Base-by-base conservation (phyloP, 345 rosid species). In the Moricandia arvensis region DNA sequence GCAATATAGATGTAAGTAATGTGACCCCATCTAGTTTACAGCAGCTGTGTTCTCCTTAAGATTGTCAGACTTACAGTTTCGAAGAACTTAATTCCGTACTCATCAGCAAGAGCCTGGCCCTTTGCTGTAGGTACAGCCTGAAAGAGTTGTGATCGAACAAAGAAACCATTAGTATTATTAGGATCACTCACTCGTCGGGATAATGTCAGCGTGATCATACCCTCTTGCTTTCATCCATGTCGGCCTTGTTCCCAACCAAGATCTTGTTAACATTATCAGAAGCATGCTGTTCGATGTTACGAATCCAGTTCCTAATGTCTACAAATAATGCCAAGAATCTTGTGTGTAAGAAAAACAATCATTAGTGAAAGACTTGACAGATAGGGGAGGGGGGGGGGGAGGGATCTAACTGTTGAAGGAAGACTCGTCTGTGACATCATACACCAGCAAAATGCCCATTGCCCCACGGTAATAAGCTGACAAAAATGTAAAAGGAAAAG, bases 281-380 rank as follows among this genome's bases (percentile, higher is more conserved):
- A 38, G 99, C 99, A 82, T 95, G 99, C 57, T 95, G 99, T 80
- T 95, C 99, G 55, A 95, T 95, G 73, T 95, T 95, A 84, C 98
- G 96, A 79, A 95, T 95, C 99, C 99, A 95, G 83, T 92, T 95
- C 84, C 96, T 90, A 71, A 95, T 95, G 82, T 95, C 99, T 95
- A 91, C 76, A 84, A 45, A 29, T 7, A 26, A 49, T 33, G 18
- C 10, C 57, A 82, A 66, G 54, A 63, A 47, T n/a, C 29, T 53
- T 54, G 26, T 6, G 67, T 9, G 35, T 49, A 29, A 72, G 2
- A 66, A 10, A 59, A 18, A 67, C 0, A 5, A 49, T 66, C 34
- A 47, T 31, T 63, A 10, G 45, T 38, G 13, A 15, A 29, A 21
- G 33, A 59, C 31, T 10, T 1, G 71, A 37, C 10, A n/a, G 47